Evolutionary conservation across 2,329 filamentous ascomycete genomes (phyloP), one percentile per base, ranked within the genome.

Genomic region (Diaporthe caulivora): DNA sequence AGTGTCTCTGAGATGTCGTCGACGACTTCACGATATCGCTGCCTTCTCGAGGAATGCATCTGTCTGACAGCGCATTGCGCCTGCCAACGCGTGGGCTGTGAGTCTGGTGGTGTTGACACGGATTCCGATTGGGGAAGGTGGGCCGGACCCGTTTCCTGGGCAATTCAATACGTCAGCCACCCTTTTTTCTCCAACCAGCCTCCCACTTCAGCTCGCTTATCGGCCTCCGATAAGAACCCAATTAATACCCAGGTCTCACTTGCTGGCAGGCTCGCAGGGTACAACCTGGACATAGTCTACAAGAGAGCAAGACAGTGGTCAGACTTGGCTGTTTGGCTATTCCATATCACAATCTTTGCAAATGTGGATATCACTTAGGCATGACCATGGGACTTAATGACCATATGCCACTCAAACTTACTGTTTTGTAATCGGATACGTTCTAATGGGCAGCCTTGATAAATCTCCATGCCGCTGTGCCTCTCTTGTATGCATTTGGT

Each of bases 1-100:
- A 84, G 78, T 21, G 76, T 80, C 58, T 83, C 78, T 64, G 76
- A 70, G 34, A 79, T 78, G 69, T 79, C 78, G 76, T 77, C 75
- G 73, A 76, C 69, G 62, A 78, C 73, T 73, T 77, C 74, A 51
- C 77, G 76, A 65, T 73, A 79, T 62, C 78, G 78, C 60, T 76
- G 76, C n/a, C 76, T 72, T 70, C 76, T 78, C 57, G 76, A 77
- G 34, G 74, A 76, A 79, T 79, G 77, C 79, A 80, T 80, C 62
- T 62, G 72, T 71, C 31, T 62, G 29, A n/a, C 44, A 60, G 68
- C 68, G 68, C 68, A 57, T 65, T 71, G 70, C 70, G 55, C 69
- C 69, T 71, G 69, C 69, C 69, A 62, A 67, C 62, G n/a, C 31
- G 44, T 40, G 47, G 21, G 62, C 62, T 67, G 62, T 15, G 29